Evolutionary conservation across 768 basidiomycete species (phyloP), one percentile per base, ranked within the genome.

Genomic region (Calocybe gangraenosa): DNA sequence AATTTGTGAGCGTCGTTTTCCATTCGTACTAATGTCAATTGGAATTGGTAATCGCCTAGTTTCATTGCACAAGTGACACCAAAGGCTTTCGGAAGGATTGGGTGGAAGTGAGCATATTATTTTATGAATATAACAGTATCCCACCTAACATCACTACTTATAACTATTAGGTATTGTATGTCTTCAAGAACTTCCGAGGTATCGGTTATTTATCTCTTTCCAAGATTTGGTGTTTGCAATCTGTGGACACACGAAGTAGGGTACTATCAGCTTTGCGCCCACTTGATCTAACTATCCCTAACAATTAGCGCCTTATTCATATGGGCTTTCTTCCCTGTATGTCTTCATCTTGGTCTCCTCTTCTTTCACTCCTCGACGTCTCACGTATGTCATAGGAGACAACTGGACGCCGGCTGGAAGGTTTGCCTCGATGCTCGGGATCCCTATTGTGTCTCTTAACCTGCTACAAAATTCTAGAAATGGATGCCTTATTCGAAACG

Each of bases 11-110:
- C 11, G 11, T 28, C 5, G 5, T 28, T 28, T 11, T 11, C 11
- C 25, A 28, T 5, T 28, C 11, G 25, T 28, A 36, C 42, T 17
- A n/a, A 15, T 14, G 14, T 17, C 41, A 21, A n/a, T n/a, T n/a
- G n/a, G n/a, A n/a, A n/a, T n/a, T n/a, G n/a, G n/a, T 15, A 19
- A 42, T 19, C 10, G 11, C 11, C 17, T 23, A 17, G 33, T 44
- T 70, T 73, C 49, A 74, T 74, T 40, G 72, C 71, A 0, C 70
- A 74, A 43, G 67, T 71, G 2, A 72, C 72, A 0, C 68, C 71
- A 7, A 62, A 54, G 8, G 71, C 71, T 2, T 74, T 74, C 44
- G 42, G 32, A 3, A 57, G 50, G 3, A 68, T 73, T 37, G 69
- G 69, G 4, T 72, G 70, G 70, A 70, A 66, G 67, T 70, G 8